A percentile compares a stretch with the other conserved stretches of the same genome.
These are phyloP conservation scores for Spizellomyces punctatus DNA, from an alignment of 192 early-diverging fungal genomes.

Conservation along the genomic window DNA sequence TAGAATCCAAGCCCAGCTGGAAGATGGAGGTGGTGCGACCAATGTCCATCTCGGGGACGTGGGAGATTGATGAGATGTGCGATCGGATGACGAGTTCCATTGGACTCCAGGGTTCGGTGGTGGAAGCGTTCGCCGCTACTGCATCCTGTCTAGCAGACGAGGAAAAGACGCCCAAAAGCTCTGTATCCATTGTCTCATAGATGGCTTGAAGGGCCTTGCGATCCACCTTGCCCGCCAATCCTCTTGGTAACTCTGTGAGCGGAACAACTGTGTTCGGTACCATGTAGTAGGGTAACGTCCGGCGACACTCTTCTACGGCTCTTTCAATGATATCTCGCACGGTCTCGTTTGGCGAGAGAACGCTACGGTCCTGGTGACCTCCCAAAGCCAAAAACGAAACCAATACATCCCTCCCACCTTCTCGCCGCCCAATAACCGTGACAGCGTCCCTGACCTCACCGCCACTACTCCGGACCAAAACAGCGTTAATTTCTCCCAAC, in stretches of 20 bases:
- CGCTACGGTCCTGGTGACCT: background rate
- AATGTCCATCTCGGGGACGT: background rate
- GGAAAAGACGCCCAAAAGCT: background rate
- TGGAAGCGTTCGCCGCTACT: no score
- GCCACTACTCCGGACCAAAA: background rate
- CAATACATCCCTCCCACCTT: background rate
- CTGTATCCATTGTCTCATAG: slow-evolving; percentile 3
- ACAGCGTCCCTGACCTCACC: background rate
- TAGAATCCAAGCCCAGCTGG: slow-evolving; percentile 21
- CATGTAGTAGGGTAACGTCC: slow-evolving; percentile 22
- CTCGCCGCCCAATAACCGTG: background rate
- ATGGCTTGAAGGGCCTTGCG: background rate
- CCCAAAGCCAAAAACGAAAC: background rate
- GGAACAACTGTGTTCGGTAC: slow-evolving; percentile 17
- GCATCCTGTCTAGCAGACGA: background rate
- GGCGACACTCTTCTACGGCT: background rate
- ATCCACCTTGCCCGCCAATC: slow-evolving; percentile 23
- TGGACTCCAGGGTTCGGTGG: background rate
- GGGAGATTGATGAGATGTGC: background rate
- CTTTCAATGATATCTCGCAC: background rate
- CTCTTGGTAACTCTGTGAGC: slow-evolving; percentile 12
- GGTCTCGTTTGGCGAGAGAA: background rate
- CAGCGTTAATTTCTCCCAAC: slow-evolving; percentile 22
- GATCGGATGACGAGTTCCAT: no score
- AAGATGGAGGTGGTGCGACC: slow-evolving; percentile 10